phyloP scores from a whole-genome alignment of 1,139 yeast species.

The Magnusiomyces ingens region DNA sequence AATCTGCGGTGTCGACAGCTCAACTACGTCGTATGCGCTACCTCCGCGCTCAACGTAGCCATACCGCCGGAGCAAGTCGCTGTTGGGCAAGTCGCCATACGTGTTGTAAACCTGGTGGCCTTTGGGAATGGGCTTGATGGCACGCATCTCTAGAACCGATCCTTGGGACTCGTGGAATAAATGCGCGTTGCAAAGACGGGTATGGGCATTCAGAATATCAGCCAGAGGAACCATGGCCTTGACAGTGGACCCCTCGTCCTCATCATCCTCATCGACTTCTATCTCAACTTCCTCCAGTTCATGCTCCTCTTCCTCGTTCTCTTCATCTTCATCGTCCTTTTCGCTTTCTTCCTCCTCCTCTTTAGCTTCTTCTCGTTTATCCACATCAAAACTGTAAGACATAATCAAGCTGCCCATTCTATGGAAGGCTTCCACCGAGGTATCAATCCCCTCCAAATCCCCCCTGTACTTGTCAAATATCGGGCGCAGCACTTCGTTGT shows the following conservation, averaged over 20 bases:
- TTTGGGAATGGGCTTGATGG: conserved; percentile 51
- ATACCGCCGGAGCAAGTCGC: conserved; percentile 80
- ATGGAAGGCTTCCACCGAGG: conserved; percentile 54
- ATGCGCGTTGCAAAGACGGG: conserved; percentile 70
- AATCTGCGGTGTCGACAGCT: conserved; percentile 36
- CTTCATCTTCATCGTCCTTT: conserved; percentile 15
- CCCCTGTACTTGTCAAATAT: conserved; percentile 26
- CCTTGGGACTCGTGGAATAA: conserved; percentile 32
- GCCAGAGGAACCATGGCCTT: conserved; percentile 94
- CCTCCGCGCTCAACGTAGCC: conserved; percentile 82
- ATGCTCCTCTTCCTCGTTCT: conserved; percentile 19
- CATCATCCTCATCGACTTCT: conserved; percentile 35
- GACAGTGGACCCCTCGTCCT: conserved; percentile 39
- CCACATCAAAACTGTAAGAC: conserved; percentile 63
- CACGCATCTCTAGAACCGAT: conserved; percentile 54
- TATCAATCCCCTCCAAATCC: conserved; percentile 29
- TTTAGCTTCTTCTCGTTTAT: conserved; percentile 4
- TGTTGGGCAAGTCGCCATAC: conserved; percentile 85
- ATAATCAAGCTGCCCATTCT: conserved; percentile 63
- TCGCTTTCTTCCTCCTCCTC: conserved; percentile 13
- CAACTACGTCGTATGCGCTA: conserved; percentile 77
- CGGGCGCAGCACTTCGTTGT: conserved; percentile 35
- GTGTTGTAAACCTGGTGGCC: conserved; percentile 81
- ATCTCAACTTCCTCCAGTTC: conserved; percentile 29
- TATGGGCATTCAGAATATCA: conserved; percentile 82